Percentiles rank a stretch among this genome's conserved stretches.
These are phyloP conservation scores for Penicillium sp. DNA, from an alignment of 2,329 filamentous ascomycete genomes.

Conservation along the genomic window DNA sequence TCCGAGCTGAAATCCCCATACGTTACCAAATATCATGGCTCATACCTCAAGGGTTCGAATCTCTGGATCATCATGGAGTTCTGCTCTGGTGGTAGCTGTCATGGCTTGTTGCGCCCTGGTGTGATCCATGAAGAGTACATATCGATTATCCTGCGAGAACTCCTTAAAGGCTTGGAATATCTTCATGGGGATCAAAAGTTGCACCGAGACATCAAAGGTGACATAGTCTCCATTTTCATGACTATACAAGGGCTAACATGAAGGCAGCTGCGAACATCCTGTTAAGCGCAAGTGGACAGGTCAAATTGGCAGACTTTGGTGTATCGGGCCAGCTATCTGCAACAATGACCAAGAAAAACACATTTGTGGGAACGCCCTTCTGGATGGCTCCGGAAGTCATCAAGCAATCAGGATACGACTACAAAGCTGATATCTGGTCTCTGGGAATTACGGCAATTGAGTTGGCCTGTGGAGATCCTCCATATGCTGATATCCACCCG, in stretches of 20 bases:
- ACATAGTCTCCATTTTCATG: neutral
- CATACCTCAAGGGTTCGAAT: conserved; percentile 92
- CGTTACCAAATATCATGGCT: conserved; percentile 97
- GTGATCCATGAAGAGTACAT: conserved; percentile 93
- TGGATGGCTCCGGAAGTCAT: conserved; percentile 99
- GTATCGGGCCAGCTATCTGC: conserved; percentile 94
- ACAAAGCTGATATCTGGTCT: conserved; percentile 98
- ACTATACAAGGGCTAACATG: conserved; percentile 16
- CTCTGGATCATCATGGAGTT: conserved; percentile 99
- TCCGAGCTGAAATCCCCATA: conserved; percentile 95
- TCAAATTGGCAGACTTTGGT: conserved; percentile 96
- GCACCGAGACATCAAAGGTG: conserved; percentile 94
- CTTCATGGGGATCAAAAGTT: conserved; percentile 94
- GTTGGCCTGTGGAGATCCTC: conserved; percentile 86
- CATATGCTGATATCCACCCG: conserved; percentile 93
- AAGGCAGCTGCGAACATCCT: conserved; percentile 83
- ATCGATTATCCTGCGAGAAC: conserved; percentile 87
- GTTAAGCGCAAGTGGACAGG: conserved; percentile 84
- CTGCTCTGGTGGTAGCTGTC: conserved; percentile 94
- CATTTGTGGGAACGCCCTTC: conserved; percentile 95
- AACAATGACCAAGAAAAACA: conserved; percentile 99
- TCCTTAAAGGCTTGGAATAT: conserved; percentile 88
- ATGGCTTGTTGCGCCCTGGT: conserved; percentile 92
- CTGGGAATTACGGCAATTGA: conserved; percentile 92
- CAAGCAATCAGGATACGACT: conserved; percentile 96